Evolutionary conservation across 306 rosid genomes (phyloP), one percentile per base, ranked within the genome.

Genomic region (Delonix regia): DNA sequence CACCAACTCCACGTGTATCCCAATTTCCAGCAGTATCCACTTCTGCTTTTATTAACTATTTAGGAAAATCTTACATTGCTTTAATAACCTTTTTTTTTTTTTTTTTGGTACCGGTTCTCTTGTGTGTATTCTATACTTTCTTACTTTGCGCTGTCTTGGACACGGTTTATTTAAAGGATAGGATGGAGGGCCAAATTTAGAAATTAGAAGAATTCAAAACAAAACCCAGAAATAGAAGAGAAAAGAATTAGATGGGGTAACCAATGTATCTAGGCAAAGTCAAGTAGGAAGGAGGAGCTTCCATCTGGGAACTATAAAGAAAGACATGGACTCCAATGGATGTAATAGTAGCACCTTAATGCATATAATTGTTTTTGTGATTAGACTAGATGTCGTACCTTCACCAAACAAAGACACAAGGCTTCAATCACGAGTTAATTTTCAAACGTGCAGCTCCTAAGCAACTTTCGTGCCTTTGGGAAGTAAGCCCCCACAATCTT

Each of bases 341-440:
- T 49, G 55, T 18, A 49, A 38, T 19, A 65, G 49, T 39, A 65
- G 0, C 38, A 76, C 61, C 77, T 49, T 49, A 60, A 11, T 39
- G 38, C 55, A 8, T 47, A 34, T n/a, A n/a, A n/a, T 38, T 74
- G 25, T 13, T 49, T 27, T 59, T 1, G 24, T 34, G 11, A 16
- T 16, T 0, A 57, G 81, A 76, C 47, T 33, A 33, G 85, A 63
- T 36, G 36, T 64, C 7, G 14, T 47, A 82, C 79, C 85, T 12
- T 28, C 70, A n/a, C 70, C 55, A 42, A 76, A 41, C 56, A 65
- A 53, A 63, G 68, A 52, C 69, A 21, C n/a, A 71, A 4, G 21
- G 15, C 39, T 18, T 25, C 69, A 63, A 63, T 63, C 69, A 63
- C 10, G 11, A 72, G 45, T 74, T 21, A 47, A 13, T 59, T 55